phyloP scores from a whole-genome alignment of 2,329 filamentous ascomycete genomes.

The Arthrocladium fulminans region DNA sequence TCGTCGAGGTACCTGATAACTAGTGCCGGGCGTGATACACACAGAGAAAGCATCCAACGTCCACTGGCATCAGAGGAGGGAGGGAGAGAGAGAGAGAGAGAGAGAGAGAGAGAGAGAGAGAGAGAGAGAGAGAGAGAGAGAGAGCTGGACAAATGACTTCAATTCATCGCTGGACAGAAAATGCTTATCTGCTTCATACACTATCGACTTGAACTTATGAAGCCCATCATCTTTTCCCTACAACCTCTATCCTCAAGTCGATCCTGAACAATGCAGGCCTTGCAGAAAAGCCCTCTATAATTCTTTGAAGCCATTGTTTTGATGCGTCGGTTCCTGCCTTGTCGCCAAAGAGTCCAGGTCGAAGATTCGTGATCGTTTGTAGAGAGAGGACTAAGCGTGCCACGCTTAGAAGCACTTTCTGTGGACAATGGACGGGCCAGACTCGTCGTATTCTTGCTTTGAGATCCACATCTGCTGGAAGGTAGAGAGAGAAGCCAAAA shows the following conservation, averaged over 20 bases:
- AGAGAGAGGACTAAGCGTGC: neutral
- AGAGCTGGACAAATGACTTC: constrained; percentile 2
- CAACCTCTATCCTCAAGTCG: constrained; percentile 6
- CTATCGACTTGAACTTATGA: constrained; percentile 3
- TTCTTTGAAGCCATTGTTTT: neutral
- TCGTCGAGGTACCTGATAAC: constrained; percentile 21
- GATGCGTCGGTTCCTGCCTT: neutral
- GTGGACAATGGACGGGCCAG: constrained; percentile 97
- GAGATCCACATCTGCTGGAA: constrained; percentile 99
- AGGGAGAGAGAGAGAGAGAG: too few species aligned
- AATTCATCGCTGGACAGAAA: constrained; percentile 7
- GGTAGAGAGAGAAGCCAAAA: constrained; percentile 96
- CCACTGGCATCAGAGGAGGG: too few species aligned
- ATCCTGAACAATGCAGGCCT: constrained; percentile 1
- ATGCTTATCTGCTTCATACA: constrained; percentile 9
- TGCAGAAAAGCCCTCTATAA: constrained; percentile 9
- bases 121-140: too few species aligned
- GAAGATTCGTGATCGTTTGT: neutral
- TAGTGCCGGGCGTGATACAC: neutral
- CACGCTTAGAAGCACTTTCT: constrained; percentile 96
- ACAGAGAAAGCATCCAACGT: constrained; percentile 10
- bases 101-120: too few species aligned
- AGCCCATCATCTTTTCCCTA: neutral
- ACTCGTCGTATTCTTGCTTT: constrained; percentile 99
- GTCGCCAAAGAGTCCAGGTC: constrained; percentile 1